A percentile compares a stretch with the other conserved stretches of the same genome.
Evolutionary conservation across 352 stramenopile genomes (phyloP).

Genomic region (Aphanomyces cochlioides): DNA sequence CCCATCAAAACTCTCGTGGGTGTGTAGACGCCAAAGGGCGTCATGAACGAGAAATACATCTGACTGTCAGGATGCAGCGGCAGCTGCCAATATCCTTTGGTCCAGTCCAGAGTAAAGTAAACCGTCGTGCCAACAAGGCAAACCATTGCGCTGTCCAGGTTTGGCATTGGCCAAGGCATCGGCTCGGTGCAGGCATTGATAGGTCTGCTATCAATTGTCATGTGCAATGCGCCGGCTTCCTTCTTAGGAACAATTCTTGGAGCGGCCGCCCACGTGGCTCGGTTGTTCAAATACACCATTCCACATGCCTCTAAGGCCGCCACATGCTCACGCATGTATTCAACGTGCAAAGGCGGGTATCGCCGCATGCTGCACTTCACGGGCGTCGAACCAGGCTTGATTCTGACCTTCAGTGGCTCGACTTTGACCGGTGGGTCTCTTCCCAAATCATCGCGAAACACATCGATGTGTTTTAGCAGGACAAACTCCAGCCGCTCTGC

Average conservation of each 20-base stretch:
- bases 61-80: too few relatives aligned
- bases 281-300: slow-evolving; percentile 29
- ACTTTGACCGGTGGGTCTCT: slow-evolving; percentile 31
- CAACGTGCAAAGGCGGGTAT: slow-evolving; percentile 13
- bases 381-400: slow-evolving; percentile 30
- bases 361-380: slow-evolving; percentile 27
- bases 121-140: slow-evolving; percentile 19
- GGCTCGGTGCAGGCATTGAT: slow-evolving; percentile 33
- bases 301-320: slow-evolving; percentile 19
- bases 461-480: slow-evolving; percentile 19
- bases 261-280: slow-evolving; percentile 27
- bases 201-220: slow-evolving; percentile 30
- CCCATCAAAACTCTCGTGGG: too few relatives aligned
- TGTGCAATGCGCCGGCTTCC: slow-evolving; percentile 29
- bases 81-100: too few relatives aligned
- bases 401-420: slow-evolving; percentile 30
- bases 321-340: slow-evolving; percentile 26
- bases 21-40: too few relatives aligned
- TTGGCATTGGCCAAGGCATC: slow-evolving; percentile 35
- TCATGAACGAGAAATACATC: too few relatives aligned
- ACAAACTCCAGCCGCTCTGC: slow-evolving; percentile 6
- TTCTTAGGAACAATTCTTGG: slow-evolving; percentile 34
- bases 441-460: slow-evolving; percentile 28
- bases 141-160: slow-evolving; percentile 27
- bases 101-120: slow-evolving; percentile 37